phyloP scores from a whole-genome alignment of 1,139 yeast species.

The Groenewaldozyma sp. region DNA sequence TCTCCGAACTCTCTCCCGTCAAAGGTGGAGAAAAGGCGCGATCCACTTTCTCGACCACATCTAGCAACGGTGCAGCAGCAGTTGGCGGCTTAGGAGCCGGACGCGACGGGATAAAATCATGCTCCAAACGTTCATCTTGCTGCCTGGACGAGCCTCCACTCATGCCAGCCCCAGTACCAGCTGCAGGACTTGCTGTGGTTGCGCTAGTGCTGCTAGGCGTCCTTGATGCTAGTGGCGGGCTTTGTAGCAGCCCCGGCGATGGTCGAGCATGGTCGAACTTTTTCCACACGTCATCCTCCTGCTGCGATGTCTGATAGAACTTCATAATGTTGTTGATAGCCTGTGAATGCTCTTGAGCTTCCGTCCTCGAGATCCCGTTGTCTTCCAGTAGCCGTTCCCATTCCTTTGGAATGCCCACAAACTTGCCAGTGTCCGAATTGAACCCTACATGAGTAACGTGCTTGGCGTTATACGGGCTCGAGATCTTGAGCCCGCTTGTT shows the following conservation, averaged over 20 bases:
- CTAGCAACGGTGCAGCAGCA: too few species aligned
- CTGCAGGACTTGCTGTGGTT: too few species aligned
- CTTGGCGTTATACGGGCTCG: conserved; percentile 83
- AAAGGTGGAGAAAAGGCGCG: too few species aligned
- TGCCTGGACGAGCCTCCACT: too few species aligned
- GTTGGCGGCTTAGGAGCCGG: conserved; percentile 25
- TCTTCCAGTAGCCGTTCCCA: conserved; percentile 82
- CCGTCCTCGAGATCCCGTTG: conserved; percentile 76
- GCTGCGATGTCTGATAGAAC: conserved; percentile 57
- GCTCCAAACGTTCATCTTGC: too few species aligned
- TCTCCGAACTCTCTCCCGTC: neutral
- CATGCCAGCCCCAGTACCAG: too few species aligned
- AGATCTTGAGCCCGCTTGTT: conserved; percentile 49
- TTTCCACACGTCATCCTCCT: conserved; percentile 61
- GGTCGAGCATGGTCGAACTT: conserved; percentile 46
- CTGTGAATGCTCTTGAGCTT: conserved; percentile 85
- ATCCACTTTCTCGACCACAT: too few species aligned
- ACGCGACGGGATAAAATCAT: conserved; percentile 19
- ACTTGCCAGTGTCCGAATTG: conserved; percentile 72
- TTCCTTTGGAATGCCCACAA: conserved; percentile 83
- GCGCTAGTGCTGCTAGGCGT: too few species aligned
- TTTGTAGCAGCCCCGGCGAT: too few species aligned
- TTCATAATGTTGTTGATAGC: conserved; percentile 92
- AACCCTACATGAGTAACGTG: conserved; percentile 92
- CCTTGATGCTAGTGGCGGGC: too few species aligned